Conservation (phyloP, 768 basidiomycete genomes). For the Rhodotorula diobovata region DNA sequence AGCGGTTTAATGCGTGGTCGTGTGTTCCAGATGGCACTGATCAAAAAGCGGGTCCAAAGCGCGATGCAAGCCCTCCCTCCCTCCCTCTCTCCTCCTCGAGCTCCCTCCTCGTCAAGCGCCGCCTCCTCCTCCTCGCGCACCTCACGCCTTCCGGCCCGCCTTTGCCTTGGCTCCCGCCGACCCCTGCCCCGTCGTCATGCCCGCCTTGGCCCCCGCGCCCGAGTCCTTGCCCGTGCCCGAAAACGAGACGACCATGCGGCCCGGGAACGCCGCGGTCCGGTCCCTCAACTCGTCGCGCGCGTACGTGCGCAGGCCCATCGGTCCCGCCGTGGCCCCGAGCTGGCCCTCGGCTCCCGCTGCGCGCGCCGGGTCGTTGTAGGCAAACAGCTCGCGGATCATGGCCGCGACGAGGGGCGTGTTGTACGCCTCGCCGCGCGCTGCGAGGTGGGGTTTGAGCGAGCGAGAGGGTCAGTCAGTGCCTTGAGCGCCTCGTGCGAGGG, state of each 20-base stretch:
- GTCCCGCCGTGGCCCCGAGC: neutral
- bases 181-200: no score
- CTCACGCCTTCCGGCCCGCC: no score
- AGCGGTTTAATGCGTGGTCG: no score
- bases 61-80: no score
- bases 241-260: neutral
- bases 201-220: no score
- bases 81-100: no score
- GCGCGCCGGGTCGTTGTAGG: neutral
- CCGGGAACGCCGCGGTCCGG: neutral
- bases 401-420: slow-evolving; percentile 1
- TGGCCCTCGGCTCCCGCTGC: neutral
- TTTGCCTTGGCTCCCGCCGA: no score
- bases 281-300: neutral
- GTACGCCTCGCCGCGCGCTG: slow-evolving; percentile 15
- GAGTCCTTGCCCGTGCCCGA: neutral
- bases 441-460: neutral
- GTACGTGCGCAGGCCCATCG: neutral
- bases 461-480: neutral
- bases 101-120: no score
- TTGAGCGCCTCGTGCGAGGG: no score
- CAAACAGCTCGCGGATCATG: neutral
- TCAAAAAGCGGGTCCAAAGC: no score
- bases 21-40: no score
- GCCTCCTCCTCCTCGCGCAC: no score